Evolutionary conservation across 495 filamentous ascomycete genomes (phyloP).

Genomic region (Podospora bellae-mahoneyi): DNA sequence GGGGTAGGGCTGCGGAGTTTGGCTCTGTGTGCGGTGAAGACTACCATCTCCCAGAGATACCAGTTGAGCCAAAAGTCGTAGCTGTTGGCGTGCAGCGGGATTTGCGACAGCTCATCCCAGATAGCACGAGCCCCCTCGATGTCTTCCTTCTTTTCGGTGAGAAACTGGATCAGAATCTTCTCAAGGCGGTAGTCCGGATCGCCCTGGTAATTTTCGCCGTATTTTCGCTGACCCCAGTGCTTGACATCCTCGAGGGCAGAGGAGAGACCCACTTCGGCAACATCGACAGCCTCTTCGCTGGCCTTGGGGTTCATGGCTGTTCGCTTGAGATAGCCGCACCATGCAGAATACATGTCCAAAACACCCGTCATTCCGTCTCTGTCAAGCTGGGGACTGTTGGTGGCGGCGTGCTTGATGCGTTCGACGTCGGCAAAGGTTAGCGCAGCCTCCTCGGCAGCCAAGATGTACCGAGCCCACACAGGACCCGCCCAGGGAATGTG

Average conservation of each 20-base stretch:
- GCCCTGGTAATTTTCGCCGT: constrained; percentile 69
- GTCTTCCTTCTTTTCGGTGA: constrained; percentile 69
- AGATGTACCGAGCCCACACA: constrained; percentile 84
- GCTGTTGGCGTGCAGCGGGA: constrained; percentile 61
- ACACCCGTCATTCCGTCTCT: constrained; percentile 74
- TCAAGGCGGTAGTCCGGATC: constrained; percentile 86
- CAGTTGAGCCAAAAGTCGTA: constrained; percentile 92
- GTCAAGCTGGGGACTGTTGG: constrained; percentile 71
- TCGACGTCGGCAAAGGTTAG: constrained; percentile 75
- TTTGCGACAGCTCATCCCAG: constrained; percentile 64
- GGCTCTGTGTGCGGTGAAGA: constrained; percentile 39
- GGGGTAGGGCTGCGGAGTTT: constrained; percentile 47
- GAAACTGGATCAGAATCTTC: constrained; percentile 84
- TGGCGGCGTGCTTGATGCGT: constrained; percentile 86
- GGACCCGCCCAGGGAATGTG: constrained; percentile 91
- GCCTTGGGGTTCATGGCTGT: constrained; percentile 70
- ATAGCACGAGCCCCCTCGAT: constrained; percentile 60
- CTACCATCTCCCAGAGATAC: constrained; percentile 84
- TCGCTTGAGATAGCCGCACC: constrained; percentile 89
- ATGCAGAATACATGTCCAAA: constrained; percentile 82
- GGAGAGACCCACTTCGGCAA: constrained; percentile 84
- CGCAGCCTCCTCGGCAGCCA: constrained; percentile 73
- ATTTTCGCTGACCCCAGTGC: constrained; percentile 70
- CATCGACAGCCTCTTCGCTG: constrained; percentile 83
- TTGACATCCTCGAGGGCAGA: constrained; percentile 79